Conservation (phyloP, 202 grass and related monocot species). For the Cymbopogon flexuosus region DNA sequence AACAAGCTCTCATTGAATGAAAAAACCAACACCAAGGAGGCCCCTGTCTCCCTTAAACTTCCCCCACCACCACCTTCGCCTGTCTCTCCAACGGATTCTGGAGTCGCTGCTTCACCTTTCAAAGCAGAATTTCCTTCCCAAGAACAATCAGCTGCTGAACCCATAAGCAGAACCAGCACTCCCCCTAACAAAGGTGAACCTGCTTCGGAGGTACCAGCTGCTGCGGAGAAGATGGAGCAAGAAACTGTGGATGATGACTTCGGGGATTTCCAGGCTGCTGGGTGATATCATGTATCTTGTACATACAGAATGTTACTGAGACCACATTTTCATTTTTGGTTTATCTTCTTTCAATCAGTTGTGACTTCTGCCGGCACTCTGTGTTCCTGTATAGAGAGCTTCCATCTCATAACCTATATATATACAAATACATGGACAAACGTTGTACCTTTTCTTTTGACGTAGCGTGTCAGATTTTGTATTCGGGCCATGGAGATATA, state of each 20-base stretch:
- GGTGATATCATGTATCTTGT: conserved; percentile 68
- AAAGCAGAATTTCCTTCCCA: conserved; percentile 46
- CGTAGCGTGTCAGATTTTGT: not conserved
- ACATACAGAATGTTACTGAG: conserved; percentile 33
- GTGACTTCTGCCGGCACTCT: conserved; percentile 25
- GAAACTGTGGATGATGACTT: conserved; percentile 67
- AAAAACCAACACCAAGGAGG: conserved; percentile 49
- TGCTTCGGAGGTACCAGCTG: conserved; percentile 13
- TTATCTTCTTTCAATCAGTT: conserved; percentile 15
- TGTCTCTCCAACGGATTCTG: conserved; percentile 43
- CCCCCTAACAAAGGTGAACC: not conserved
- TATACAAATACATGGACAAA: conserved; percentile 25
- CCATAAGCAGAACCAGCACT: not conserved
- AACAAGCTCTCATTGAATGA: conserved; percentile 65
- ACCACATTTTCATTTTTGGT: not conserved
- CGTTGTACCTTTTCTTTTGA: conserved; percentile 10
- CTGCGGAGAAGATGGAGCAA: conserved; percentile 37
- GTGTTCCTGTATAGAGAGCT: conserved; percentile 39
- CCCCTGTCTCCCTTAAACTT: conserved; percentile 63
- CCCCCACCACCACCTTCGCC: conserved; percentile 66
- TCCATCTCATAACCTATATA: conserved; percentile 25
- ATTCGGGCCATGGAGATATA: not conserved
- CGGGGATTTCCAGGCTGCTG: conserved; percentile 87
- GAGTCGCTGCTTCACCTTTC: conserved; percentile 36
- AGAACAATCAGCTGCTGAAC: conserved; percentile 24